phyloP scores from a whole-genome alignment of 805 yeast species.

The Yarrowia alimentaria region DNA sequence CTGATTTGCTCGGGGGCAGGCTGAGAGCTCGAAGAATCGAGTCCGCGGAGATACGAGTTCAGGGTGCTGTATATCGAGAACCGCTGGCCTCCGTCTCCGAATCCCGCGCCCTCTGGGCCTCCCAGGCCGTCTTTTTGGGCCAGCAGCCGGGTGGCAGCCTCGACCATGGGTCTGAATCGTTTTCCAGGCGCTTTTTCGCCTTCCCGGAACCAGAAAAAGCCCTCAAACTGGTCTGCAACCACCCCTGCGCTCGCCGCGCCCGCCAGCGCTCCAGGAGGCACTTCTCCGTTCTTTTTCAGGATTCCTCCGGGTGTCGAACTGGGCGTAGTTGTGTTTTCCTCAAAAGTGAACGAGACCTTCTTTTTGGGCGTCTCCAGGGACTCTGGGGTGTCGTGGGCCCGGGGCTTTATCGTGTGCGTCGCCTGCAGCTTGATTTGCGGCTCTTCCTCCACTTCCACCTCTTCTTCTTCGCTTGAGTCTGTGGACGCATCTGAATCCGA shows the following conservation, averaged over 20 bases:
- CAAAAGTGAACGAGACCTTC: slow-evolving; percentile 16
- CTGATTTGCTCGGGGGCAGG: neutral
- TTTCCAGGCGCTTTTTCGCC: neutral
- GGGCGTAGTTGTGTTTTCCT: slow-evolving; percentile 8
- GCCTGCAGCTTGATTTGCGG: neutral
- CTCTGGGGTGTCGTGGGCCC: neutral
- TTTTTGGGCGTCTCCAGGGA: neutral
- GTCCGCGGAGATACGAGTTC: neutral
- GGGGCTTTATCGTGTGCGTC: neutral
- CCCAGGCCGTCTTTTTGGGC: neutral
- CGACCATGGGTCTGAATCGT: neutral
- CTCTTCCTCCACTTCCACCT: neutral
- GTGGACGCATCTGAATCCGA: too few relatives aligned
- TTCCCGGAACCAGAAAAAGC: neutral
- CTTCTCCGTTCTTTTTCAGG: slow-evolving; percentile 7
- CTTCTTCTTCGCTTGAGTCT: too few relatives aligned
- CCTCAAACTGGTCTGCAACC: neutral
- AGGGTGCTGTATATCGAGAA: slow-evolving; percentile 15
- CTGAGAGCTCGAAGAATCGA: too few relatives aligned
- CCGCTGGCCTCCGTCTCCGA: slow-evolving; percentile 23
- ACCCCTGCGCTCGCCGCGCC: too few relatives aligned
- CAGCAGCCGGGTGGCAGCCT: neutral
- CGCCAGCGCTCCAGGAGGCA: too few relatives aligned
- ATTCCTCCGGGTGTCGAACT: slow-evolving; percentile 20
- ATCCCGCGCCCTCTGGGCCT: slow-evolving; percentile 18